Base-by-base conservation (phyloP, 495 filamentous ascomycete genomes). In the Podospora anserina region DNA sequence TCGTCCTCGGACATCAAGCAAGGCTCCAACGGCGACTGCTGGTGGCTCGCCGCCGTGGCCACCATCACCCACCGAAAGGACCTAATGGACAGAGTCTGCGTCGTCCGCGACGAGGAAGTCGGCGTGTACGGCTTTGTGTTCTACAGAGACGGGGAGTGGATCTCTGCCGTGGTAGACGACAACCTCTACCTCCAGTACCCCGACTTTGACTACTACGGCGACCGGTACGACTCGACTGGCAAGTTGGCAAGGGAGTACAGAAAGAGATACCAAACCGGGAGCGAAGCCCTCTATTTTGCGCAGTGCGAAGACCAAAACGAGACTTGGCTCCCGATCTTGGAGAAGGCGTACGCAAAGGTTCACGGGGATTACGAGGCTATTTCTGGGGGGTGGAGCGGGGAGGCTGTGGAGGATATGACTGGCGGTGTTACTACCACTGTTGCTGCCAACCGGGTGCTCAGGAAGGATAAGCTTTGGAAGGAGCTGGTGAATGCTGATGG, bases 81-180 rank as follows among this genome's bases (percentile, higher is more conserved):
- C 0, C 78, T 97, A 68, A 91, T 97, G 64, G 87, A 93, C 72
- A 87, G 84, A 62, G 83, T 97, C 16, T 98, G 94, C 74, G 92
- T 97, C n/a, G 88, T 87, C 20, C 83, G 86, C n/a, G 86, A 97
- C 75, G 89, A 94, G 74, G 82, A 85, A 60, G 88, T 96, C 34
- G 94, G 94, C 5, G 93, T 97, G 27, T 97, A 98, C 74, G 94
- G 94, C 0, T 97, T 97, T 75, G 93, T 97, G 9, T 97, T 98
- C 76, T 87, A 92, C 79, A 87, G 94, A 73, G 94, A 97, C 72
- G 93, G 93, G 32, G 93, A 95, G 75, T 98, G 94, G 94, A 88
- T 91, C 67, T 92, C 91, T 49, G 91, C 89, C 66, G 91, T 97
- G 64, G 90, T 97, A 30, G 94, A 98, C 74, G 85, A 87, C 71